Percentiles rank a stretch among this genome's conserved stretches.
Conservation (phyloP, 805 yeast species). For the Candida coleopterorum region DNA sequence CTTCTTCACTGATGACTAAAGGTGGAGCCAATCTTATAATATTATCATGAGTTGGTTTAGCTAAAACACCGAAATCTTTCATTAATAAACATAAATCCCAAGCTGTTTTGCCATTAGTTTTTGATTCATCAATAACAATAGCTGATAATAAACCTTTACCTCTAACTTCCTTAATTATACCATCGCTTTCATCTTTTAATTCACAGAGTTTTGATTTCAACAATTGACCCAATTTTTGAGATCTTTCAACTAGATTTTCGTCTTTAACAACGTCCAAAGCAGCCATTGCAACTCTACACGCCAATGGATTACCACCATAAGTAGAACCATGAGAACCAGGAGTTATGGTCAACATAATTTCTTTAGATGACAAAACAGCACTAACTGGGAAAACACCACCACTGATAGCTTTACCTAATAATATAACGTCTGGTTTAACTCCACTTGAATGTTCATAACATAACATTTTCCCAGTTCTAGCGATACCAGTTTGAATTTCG, state of each 20-base stretch:
- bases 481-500: slow-evolving; percentile 97
- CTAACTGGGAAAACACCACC: slow-evolving; percentile 95
- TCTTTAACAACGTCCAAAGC: slow-evolving; percentile 87
- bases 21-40: slow-evolving; percentile 97
- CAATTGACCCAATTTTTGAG: slow-evolving; percentile 63
- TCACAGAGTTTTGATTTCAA: slow-evolving; percentile 56
- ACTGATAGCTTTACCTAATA: slow-evolving; percentile 90
- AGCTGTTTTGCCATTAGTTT: slow-evolving; percentile 85
- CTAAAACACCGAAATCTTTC: slow-evolving; percentile 85
- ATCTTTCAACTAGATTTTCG: slow-evolving; percentile 78
- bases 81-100: slow-evolving; percentile 92
- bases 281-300: slow-evolving; percentile 88
- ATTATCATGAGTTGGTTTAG: slow-evolving; percentile 95
- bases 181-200: slow-evolving; percentile 48
- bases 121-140: slow-evolving; percentile 79
- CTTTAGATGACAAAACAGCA: slow-evolving; percentile 84
- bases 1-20: slow-evolving; percentile 83
- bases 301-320: slow-evolving; percentile 95
- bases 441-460: slow-evolving; percentile 79
- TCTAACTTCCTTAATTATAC: slow-evolving; percentile 58
- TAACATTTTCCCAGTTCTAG: slow-evolving; percentile 91
- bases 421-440: slow-evolving; percentile 83
- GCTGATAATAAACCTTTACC: slow-evolving; percentile 89
- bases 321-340: slow-evolving; percentile 98
- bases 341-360: slow-evolving; percentile 81